phyloP scores from a whole-genome alignment of 352 stramenopile species.

The Globisporangium alternatum region DNA sequence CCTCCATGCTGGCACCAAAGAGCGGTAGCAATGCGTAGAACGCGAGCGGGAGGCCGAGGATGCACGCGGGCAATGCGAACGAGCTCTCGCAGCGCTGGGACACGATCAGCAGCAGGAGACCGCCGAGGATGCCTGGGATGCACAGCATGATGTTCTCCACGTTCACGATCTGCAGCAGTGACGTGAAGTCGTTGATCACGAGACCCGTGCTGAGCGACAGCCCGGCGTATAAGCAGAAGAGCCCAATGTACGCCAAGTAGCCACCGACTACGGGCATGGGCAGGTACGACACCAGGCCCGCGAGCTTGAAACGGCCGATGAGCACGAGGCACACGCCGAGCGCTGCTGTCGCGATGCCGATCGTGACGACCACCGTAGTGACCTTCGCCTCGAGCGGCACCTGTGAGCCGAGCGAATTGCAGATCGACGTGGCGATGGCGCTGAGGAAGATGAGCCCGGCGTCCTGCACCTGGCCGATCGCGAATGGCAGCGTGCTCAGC shows the following conservation, averaged over 20 bases:
- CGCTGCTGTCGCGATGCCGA: conserved; percentile 88
- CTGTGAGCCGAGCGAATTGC: conserved; percentile 63
- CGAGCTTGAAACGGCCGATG: conserved; percentile 93
- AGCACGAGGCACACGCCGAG: conserved; percentile 93
- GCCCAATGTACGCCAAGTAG: conserved; percentile 97
- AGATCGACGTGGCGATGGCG: conserved; percentile 92
- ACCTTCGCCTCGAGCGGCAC: conserved; percentile 78
- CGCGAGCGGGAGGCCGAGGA: conserved; percentile 84
- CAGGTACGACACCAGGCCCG: conserved; percentile 94
- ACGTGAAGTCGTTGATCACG: conserved; percentile 86
- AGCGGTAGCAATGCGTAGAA: conserved; percentile 91
- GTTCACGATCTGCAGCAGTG: conserved; percentile 71
- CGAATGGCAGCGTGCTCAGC: conserved; percentile 93
- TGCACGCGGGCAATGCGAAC: conserved; percentile 68
- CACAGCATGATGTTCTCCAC: conserved; percentile 76
- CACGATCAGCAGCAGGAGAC: conserved; percentile 80
- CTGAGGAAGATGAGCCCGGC: conserved; percentile 98
- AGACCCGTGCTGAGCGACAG: conserved; percentile 90
- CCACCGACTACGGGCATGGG: conserved; percentile 96
- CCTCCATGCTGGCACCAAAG: conserved; percentile 78
- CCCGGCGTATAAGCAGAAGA: conserved; percentile 94
- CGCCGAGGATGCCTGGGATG: conserved; percentile 79
- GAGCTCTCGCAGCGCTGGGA: conserved; percentile 78
- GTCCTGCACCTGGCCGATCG: conserved; percentile 98
- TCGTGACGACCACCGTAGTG: conserved; percentile 92